Percentiles rank a stretch among this genome's conserved stretches.
phyloP scores from a whole-genome alignment of 306 rosid species.

The Sophora flavescens region DNA sequence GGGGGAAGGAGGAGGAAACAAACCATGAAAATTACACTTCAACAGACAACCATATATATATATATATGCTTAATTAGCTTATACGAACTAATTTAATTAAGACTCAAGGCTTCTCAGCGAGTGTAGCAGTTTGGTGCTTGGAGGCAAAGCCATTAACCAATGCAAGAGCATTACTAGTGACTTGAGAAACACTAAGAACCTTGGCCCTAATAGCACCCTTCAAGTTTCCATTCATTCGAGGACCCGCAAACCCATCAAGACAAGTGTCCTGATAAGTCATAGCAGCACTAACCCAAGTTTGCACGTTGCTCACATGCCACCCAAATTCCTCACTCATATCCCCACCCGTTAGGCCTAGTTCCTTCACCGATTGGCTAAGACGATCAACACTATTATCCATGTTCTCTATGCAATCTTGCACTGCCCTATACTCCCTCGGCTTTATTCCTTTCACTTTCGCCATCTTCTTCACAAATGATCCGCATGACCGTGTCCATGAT shows the following conservation, averaged over 20 bases:
- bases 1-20: not conserved
- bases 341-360: slow-evolving; percentile 52
- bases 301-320: slow-evolving; percentile 75
- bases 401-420: slow-evolving; percentile 73
- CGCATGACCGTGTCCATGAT: slow-evolving; percentile 48
- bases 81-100: too few species aligned
- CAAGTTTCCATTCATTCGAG: slow-evolving; percentile 47
- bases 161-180: slow-evolving; percentile 82
- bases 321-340: slow-evolving; percentile 51
- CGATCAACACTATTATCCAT: slow-evolving; percentile 66
- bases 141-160: slow-evolving; percentile 70
- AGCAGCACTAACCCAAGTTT: slow-evolving; percentile 91
- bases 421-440: slow-evolving; percentile 52
- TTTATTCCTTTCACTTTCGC: slow-evolving; percentile 41
- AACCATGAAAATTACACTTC: not conserved
- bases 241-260: slow-evolving; percentile 62
- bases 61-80: not conserved
- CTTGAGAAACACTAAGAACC: slow-evolving; percentile 60
- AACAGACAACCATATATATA: too few species aligned
- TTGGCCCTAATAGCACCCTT: slow-evolving; percentile 53
- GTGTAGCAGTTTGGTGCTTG: slow-evolving; percentile 21
- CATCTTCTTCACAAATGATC: slow-evolving; percentile 51
- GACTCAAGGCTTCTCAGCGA: slow-evolving; percentile 13
- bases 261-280: slow-evolving; percentile 75
- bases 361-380: slow-evolving; percentile 57